A percentile compares a stretch with the other conserved stretches of the same genome.
phyloP scores from a whole-genome alignment of 2,329 filamentous ascomycete genomes.

The Aspergillus jensenii region DNA sequence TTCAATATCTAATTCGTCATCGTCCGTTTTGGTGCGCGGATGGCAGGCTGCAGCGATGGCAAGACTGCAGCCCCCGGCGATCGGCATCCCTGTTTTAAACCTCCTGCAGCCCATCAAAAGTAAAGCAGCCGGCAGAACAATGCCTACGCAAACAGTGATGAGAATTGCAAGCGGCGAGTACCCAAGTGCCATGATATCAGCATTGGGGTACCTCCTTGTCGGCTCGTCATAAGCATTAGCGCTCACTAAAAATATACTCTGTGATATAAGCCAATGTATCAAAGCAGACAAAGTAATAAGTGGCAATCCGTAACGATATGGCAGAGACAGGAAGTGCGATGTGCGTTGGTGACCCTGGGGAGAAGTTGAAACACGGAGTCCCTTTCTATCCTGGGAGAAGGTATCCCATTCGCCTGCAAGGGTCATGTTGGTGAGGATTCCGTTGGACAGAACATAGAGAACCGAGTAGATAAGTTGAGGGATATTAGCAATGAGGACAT shows the following conservation, averaged over 20 bases:
- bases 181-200: background rate
- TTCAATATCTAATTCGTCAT: background rate
- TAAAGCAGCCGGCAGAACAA: background rate
- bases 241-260: background rate
- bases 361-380: too few relatives aligned
- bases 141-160: background rate
- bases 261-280: background rate
- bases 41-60: conserved; percentile 37
- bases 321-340: too few relatives aligned
- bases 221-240: background rate
- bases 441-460: too few relatives aligned
- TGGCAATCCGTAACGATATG: too few relatives aligned
- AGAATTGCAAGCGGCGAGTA: background rate
- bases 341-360: too few relatives aligned
- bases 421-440: too few relatives aligned
- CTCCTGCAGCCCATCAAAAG: conserved; percentile 17
- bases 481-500: too few relatives aligned
- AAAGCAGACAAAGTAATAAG: too few relatives aligned
- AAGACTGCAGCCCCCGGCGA: conserved; percentile 32
- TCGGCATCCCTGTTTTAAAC: conserved; percentile 25
- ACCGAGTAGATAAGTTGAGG: too few relatives aligned
- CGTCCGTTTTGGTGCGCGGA: background rate
- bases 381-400: too few relatives aligned
- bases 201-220: background rate
- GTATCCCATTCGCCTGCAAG: too few relatives aligned